These are phyloP conservation scores for Allium fistulosum DNA, from an alignment of 106 monocot genomes.

Conservation along the genomic window DNA sequence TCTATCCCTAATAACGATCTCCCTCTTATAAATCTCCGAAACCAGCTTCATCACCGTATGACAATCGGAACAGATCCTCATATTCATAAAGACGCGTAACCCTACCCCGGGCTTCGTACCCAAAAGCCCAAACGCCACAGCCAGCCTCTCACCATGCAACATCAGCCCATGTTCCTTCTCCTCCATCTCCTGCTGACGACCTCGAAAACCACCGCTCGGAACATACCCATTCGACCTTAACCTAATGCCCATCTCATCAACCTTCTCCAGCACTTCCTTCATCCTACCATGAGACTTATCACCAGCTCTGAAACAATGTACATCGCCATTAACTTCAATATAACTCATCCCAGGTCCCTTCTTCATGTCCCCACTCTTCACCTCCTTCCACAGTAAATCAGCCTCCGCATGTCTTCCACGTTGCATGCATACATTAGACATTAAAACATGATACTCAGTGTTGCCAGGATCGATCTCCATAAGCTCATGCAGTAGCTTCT, in stretches of 20 bases:
- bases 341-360: conserved; percentile 55
- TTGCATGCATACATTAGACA: conserved; percentile 40
- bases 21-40: conserved; percentile 35
- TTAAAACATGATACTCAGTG: conserved; percentile 39
- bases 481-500: conserved; percentile 32
- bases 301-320: conserved; percentile 51
- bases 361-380: conserved; percentile 21
- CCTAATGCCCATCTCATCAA: conserved; percentile 36
- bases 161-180: conserved; percentile 42
- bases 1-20: conserved; percentile 51
- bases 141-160: conserved; percentile 57
- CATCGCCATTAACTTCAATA: conserved; percentile 37
- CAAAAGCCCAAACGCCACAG: conserved; percentile 47
- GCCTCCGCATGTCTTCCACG: conserved; percentile 32
- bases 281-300: conserved; percentile 49
- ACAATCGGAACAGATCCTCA: conserved; percentile 56
- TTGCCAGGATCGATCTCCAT: conserved; percentile 24
- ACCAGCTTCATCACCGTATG: conserved; percentile 45
- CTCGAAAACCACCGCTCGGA: conserved; percentile 15
- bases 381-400: conserved; percentile 16
- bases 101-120: conserved; percentile 30
- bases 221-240: conserved; percentile 34
- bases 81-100: conserved; percentile 55
- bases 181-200: conserved; percentile 21
- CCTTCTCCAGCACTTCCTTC: conserved; percentile 26